Conservation (phyloP, 768 basidiomycete genomes). For the Tubosaeta sp. region DNA sequence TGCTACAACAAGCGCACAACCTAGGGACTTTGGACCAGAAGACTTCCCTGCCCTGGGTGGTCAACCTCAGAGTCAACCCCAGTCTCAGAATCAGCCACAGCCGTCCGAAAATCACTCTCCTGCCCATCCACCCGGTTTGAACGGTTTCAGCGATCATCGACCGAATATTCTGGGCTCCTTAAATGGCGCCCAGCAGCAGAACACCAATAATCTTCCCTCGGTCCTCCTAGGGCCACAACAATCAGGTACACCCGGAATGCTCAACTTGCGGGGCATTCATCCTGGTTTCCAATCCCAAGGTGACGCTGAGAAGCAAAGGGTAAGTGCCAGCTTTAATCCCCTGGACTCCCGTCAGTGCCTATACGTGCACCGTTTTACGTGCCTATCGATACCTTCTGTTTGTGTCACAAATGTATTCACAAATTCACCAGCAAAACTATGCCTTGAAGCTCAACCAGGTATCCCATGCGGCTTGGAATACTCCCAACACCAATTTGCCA, state of each 20-base stretch:
- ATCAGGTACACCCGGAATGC: constrained; percentile 60
- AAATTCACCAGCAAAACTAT: constrained; percentile 48
- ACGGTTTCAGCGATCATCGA: constrained; percentile 57
- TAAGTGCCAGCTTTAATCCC: constrained; percentile 34
- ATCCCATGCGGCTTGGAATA: constrained; percentile 62
- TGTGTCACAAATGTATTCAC: constrained; percentile 4
- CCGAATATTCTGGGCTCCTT: constrained; percentile 54
- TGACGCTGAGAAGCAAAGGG: constrained; percentile 67
- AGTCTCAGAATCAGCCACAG: constrained; percentile 29
- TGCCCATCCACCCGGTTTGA: constrained; percentile 72
- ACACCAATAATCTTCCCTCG: constrained; percentile 16
- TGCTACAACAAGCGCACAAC: constrained; percentile 8
- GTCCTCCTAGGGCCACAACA: constrained; percentile 42
- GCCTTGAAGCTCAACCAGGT: constrained; percentile 61
- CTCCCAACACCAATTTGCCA: constrained; percentile 46
- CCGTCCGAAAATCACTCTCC: constrained; percentile 30
- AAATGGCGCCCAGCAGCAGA: constrained; percentile 25
- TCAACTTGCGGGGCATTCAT: constrained; percentile 47
- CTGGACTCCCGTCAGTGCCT: background rate
- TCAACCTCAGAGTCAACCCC: constrained; percentile 35
- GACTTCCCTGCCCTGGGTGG: constrained; percentile 88
- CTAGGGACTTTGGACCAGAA: constrained; percentile 64
- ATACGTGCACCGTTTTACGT: background rate
- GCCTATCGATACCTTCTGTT: background rate
- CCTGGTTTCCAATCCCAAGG: constrained; percentile 49